Evolutionary conservation across 2,329 filamentous ascomycete species (phyloP), one percentile per base, ranked within the genome.

Genomic region (Fusarium sp.): DNA sequence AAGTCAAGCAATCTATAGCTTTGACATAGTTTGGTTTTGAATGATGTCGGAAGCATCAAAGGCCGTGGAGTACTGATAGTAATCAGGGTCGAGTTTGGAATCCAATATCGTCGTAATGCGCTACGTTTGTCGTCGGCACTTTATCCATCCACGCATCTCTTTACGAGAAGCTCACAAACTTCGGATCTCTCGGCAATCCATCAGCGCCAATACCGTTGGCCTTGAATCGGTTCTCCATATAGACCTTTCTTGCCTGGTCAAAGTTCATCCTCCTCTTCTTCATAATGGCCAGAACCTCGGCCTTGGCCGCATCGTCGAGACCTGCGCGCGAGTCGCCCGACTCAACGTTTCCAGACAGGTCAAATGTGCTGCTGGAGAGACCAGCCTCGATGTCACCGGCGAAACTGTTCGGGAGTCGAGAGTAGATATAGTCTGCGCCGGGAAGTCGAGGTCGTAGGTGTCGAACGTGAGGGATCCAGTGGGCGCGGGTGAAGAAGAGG

Each of bases 171-270:
- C 92, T 96, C 61, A 98, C 94, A 76, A 97, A 97, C 83, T 97
- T 97, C 65, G 94, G 94, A 82, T 98, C 95, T 76, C 89, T 87
- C 65, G 96, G 96, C 72, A 90, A 82, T 6, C 96, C 96, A 79
- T 99, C 96, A 7, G 91, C 86, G 2, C 90, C 93, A 76, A 99
- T 97, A 50, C 92, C 92, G 74, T 97, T 93, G 76, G 90, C 93
- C 76, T 88, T 89, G 81, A 99, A 97, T 58, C 90, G 85, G 73
- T 91, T 88, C 81, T 97, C 91, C 80, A 94, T 96, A 77, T 92
- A 96, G 43, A 93, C 85, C 73, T 92, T 87, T 72, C 96, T 87
- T 37, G 95, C 96, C 81, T 97, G 93, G 80, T 99, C 95, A 77
- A 99, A 99, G 63, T 85, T 87, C 67, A 98, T 87, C 59, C 90